Percentiles rank a stretch among this genome's conserved stretches.
These are phyloP conservation scores for Lipomyces oligophaga DNA, from an alignment of 805 yeast species.

Conservation along the genomic window DNA sequence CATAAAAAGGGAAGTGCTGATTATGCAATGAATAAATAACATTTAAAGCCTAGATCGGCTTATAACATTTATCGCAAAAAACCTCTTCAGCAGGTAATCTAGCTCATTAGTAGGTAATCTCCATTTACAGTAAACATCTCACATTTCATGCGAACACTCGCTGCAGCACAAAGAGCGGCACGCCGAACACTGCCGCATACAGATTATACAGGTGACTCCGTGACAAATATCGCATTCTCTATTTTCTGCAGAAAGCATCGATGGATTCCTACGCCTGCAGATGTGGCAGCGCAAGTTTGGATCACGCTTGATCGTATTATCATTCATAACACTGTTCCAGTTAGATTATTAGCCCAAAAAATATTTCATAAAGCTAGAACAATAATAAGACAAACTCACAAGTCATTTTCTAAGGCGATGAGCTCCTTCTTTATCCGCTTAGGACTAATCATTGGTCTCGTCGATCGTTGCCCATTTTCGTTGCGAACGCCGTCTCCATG, in stretches of 20 bases:
- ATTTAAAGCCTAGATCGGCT: no score
- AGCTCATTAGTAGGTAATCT: background rate
- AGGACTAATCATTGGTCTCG: background rate
- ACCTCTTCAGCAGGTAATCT: slow-evolving; percentile 22
- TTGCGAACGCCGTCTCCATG: background rate
- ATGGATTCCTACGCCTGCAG: slow-evolving; percentile 26
- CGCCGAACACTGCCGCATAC: slow-evolving; percentile 25
- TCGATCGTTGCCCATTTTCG: background rate
- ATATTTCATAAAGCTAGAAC: background rate
- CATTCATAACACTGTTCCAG: background rate
- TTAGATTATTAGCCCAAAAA: background rate
- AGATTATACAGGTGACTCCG: slow-evolving; percentile 20
- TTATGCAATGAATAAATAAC: no score
- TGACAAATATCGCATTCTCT: slow-evolving; percentile 22
- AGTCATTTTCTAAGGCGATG: background rate
- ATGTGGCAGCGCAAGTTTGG: slow-evolving; percentile 22
- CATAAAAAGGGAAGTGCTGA: no score
- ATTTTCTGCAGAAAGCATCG: slow-evolving; percentile 20
- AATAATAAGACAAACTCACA: background rate
- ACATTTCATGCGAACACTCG: slow-evolving; percentile 23
- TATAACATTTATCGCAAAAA: slow-evolving; percentile 14
- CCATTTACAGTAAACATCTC: background rate
- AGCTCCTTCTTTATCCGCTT: background rate
- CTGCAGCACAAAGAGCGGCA: slow-evolving; percentile 28
- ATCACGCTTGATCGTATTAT: slow-evolving; percentile 3